phyloP scores from a whole-genome alignment of 2,329 filamentous ascomycete genomes.

The Exophiala lecanii-corni region DNA sequence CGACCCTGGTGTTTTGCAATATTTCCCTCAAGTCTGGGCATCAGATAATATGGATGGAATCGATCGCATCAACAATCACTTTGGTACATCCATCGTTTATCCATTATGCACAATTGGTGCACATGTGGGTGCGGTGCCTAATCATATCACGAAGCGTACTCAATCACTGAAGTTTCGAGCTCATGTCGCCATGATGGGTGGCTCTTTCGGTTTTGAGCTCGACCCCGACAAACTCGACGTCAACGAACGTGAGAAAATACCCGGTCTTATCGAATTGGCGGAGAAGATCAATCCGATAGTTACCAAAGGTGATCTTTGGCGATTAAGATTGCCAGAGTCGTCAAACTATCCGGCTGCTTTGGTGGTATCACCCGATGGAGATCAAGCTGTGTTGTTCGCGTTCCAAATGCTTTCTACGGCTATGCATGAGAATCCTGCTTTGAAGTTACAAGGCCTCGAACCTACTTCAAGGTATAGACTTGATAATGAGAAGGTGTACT shows the following conservation, averaged over 20 bases:
- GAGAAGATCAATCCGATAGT: slow-evolving; percentile 57
- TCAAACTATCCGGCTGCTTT: slow-evolving; percentile 60
- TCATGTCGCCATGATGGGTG: slow-evolving; percentile 65
- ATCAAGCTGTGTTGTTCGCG: slow-evolving; percentile 52
- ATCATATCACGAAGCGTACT: slow-evolving; percentile 52
- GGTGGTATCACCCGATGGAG: slow-evolving; percentile 52
- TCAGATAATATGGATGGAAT: slow-evolving; percentile 62
- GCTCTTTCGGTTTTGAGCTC: slow-evolving; percentile 62
- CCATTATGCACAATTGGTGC: slow-evolving; percentile 61
- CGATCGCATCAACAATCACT: slow-evolving; percentile 58
- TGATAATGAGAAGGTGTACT: slow-evolving; percentile 49
- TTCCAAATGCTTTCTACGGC: slow-evolving; percentile 54
- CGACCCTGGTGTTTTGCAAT: slow-evolving; percentile 59
- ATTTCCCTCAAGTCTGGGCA: slow-evolving; percentile 63
- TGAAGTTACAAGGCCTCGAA: slow-evolving; percentile 56
- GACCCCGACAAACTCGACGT: slow-evolving; percentile 50
- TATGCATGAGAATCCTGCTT: slow-evolving; percentile 50
- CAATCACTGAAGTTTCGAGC: slow-evolving; percentile 57
- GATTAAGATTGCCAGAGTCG: slow-evolving; percentile 53
- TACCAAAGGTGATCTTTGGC: slow-evolving; percentile 56
- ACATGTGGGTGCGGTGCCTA: slow-evolving; percentile 60
- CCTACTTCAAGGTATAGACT: slow-evolving; percentile 50
- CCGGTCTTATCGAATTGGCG: slow-evolving; percentile 50
- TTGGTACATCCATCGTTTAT: slow-evolving; percentile 60
- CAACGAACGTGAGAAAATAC: slow-evolving; percentile 52